Evolutionary conservation across 495 filamentous ascomycete genomes (phyloP), one percentile per base, ranked within the genome.

Genomic region (Lasiosphaeria hispida): DNA sequence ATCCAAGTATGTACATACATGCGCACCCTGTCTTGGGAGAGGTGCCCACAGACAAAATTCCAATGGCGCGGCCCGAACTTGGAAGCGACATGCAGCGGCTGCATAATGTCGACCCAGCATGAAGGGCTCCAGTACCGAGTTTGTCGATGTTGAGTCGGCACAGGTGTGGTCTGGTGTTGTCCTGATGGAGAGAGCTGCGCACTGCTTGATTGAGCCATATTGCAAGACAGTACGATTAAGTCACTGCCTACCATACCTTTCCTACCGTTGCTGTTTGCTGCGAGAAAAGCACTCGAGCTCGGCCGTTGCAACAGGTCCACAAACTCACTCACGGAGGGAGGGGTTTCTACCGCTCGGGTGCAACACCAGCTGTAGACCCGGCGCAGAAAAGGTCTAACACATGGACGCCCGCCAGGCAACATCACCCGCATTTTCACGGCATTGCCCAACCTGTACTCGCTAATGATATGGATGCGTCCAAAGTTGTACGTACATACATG

Each of bases 1-100:
- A 30, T 30, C 23, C 23, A 30, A 48, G 44, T 48, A 30, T 9
- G 17, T 48, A 0, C 42, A 45, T 18, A 45, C 42, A 3, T 45
- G 18, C 19, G 5, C 7, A 35, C 23, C 35, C 33, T 7, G 23
- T 49, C 10, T 13, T 33, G 19, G n/a, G 15, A 14, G 49, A 4
- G 8, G 49, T 36, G 23, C 42, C 38, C 39, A 48, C 18, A 39
- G 54, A 58, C 14, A 10, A 44, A 55, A 34, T 37, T 42, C 43
- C 44, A 44, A 39, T 48, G 48, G 23, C 35, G 11, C 33, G 19
- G 9, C 51, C 45, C 18, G 48, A 58, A 36, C 35, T 53, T 58
- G 54, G 54, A 62, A 60, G 57, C 60, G 60, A 55, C 60, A 48
- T 63, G 57, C 59, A 62, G 54, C 52, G 33, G 55, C 61, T 63